Conservation (phyloP, 306 rosid genomes). For the Dalbergia cochinchinensis region DNA sequence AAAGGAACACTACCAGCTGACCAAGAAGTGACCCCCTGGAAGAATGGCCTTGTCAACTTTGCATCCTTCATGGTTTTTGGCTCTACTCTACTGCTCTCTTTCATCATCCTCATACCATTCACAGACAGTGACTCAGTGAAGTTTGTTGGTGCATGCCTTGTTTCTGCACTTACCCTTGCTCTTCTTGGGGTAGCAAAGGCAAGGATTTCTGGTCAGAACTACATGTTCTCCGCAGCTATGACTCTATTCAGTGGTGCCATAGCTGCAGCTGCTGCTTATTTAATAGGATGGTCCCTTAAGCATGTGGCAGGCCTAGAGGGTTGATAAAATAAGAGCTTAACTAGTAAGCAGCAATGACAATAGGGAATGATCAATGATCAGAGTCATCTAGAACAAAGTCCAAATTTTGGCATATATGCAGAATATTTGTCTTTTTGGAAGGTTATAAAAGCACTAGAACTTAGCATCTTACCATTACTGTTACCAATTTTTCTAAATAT, state of each 20-base stretch:
- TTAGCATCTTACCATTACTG: not conserved
- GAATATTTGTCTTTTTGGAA: slow-evolving; percentile 5
- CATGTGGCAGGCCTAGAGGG: slow-evolving; percentile 52
- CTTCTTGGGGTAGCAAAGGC: slow-evolving; percentile 68
- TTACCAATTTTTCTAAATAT: slow-evolving; percentile 13
- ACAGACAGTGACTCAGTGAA: slow-evolving; percentile 55
- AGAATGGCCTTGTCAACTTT: slow-evolving; percentile 63
- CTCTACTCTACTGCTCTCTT: slow-evolving; percentile 59
- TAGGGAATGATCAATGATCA: slow-evolving; percentile 19
- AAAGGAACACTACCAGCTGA: slow-evolving; percentile 57
- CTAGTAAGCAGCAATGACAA: slow-evolving; percentile 20
- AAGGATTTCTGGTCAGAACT: slow-evolving; percentile 55
- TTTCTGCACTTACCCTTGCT: slow-evolving; percentile 59
- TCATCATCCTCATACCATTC: slow-evolving; percentile 69
- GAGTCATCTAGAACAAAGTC: slow-evolving; percentile 18
- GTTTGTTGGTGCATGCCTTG: slow-evolving; percentile 66
- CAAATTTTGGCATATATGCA: slow-evolving; percentile 15
- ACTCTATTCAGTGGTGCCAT: slow-evolving; percentile 59
- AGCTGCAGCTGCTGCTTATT: slow-evolving; percentile 68
- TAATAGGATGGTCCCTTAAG: slow-evolving; percentile 61
- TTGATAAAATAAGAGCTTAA: slow-evolving; percentile 23
- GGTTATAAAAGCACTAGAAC: slow-evolving; percentile 21
- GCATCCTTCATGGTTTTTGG: slow-evolving; percentile 65
- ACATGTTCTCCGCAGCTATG: slow-evolving; percentile 47
- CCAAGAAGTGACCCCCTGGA: slow-evolving; percentile 67